Evolutionary conservation across 1,139 yeast species (phyloP).

Genomic region (Yamadazyma diospyri): DNA sequence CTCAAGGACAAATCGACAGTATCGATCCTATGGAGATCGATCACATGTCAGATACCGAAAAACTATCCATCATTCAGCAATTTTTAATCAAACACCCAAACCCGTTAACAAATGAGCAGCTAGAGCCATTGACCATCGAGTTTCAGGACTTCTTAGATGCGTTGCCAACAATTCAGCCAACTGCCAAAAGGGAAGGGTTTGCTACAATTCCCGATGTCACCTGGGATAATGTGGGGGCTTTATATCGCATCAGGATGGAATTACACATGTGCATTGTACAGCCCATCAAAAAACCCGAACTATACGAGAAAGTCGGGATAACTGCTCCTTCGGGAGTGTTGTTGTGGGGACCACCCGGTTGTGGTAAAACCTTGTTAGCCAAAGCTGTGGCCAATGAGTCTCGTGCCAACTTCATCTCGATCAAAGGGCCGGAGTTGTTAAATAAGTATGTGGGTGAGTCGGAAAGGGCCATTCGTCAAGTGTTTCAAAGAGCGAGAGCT

Average conservation of each 20-base stretch:
- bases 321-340: conserved; percentile 96
- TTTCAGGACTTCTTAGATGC: conserved; percentile 81
- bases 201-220: conserved; percentile 98
- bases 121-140: conserved; percentile 69
- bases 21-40: conserved; percentile 45
- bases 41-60: conserved; percentile 34
- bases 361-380: conserved; percentile 94
- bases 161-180: conserved; percentile 91
- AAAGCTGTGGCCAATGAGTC: conserved; percentile 98
- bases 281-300: conserved; percentile 90
- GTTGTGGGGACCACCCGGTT: conserved; percentile 99
- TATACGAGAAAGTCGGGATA: conserved; percentile 87
- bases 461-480: conserved; percentile 92
- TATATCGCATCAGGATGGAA: conserved; percentile 75
- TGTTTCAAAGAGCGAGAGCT: conserved; percentile 89
- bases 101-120: conserved; percentile 71
- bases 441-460: conserved; percentile 97
- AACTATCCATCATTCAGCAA: conserved; percentile 64
- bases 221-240: conserved; percentile 94
- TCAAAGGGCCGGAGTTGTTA: conserved; percentile 90
- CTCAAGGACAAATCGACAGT: neutral
- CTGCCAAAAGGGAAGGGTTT: conserved; percentile 97
- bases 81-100: conserved; percentile 74
- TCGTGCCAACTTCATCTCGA: conserved; percentile 90
- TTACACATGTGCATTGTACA: conserved; percentile 96